phyloP scores from a whole-genome alignment of 164 flowering plant genomes.

The Kalanchoe fedtschenkoi region DNA sequence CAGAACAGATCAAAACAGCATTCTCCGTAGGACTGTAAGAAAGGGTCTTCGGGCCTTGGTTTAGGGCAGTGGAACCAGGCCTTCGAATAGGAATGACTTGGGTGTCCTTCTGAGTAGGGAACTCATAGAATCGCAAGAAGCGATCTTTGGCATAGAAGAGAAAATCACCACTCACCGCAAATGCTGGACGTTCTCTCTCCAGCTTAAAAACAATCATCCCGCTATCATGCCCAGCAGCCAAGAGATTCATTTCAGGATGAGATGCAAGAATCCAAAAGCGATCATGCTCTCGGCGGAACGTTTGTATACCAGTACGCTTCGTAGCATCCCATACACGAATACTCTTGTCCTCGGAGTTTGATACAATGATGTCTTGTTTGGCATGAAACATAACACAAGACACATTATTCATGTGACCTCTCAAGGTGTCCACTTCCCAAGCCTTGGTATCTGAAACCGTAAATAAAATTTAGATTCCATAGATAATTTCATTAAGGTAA shows the following conservation, averaged over 20 bases:
- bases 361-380: slow-evolving; percentile 60
- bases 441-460: slow-evolving; percentile 77
- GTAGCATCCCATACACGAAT: slow-evolving; percentile 81
- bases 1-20: slow-evolving; percentile 55
- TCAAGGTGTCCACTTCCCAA: slow-evolving; percentile 85
- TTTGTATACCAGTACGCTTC: slow-evolving; percentile 80
- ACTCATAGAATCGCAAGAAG: slow-evolving; percentile 39
- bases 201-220: slow-evolving; percentile 32
- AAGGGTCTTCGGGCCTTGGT: slow-evolving; percentile 74
- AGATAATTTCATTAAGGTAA: neutral
- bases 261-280: slow-evolving; percentile 73
- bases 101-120: slow-evolving; percentile 42
- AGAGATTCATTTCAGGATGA: slow-evolving; percentile 77
- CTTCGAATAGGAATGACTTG: slow-evolving; percentile 31
- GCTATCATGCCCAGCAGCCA: slow-evolving; percentile 94
- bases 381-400: slow-evolving; percentile 88
- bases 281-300: slow-evolving; percentile 85
- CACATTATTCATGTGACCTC: slow-evolving; percentile 91
- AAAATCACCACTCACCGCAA: slow-evolving; percentile 14
- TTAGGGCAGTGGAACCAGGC: slow-evolving; percentile 55
- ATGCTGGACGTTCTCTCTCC: slow-evolving; percentile 21
- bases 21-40: slow-evolving; percentile 47
- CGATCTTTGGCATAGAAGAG: slow-evolving; percentile 70
- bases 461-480: slow-evolving; percentile 1
- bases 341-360: slow-evolving; percentile 86